Percentiles rank a stretch among this genome's conserved stretches.
Conservation (phyloP, 2,329 filamentous ascomycete species). For the Magnaporthiopsis rhizophila region DNA sequence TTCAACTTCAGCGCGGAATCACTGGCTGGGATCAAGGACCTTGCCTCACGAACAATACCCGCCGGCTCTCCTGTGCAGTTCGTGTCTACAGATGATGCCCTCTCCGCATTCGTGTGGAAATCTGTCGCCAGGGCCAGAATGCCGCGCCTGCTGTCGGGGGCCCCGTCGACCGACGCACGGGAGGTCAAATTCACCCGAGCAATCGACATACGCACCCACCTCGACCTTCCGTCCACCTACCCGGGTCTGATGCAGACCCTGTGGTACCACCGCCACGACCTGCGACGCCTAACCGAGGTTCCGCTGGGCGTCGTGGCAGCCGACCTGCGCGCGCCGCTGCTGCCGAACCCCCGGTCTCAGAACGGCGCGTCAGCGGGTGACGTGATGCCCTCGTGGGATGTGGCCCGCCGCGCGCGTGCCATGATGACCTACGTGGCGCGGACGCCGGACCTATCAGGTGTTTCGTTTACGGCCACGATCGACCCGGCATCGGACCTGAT, state of each 20-base stretch:
- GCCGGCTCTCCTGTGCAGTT: conserved; percentile 17
- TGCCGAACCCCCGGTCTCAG: conserved; percentile 20
- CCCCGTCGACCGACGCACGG: neutral
- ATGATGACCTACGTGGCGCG: conserved; percentile 31
- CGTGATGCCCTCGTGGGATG: neutral
- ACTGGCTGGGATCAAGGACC: conserved; percentile 31
- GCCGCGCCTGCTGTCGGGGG: conserved; percentile 19
- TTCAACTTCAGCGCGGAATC: conserved; percentile 32
- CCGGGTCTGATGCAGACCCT: conserved; percentile 40
- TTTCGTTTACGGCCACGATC: conserved; percentile 27
- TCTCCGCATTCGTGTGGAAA: conserved; percentile 44
- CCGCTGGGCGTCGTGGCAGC: conserved; percentile 21
- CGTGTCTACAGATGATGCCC: conserved; percentile 45
- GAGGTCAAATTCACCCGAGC: conserved; percentile 35
- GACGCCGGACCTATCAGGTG: conserved; percentile 24
- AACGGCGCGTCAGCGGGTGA: neutral
- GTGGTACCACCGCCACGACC: conserved; percentile 27
- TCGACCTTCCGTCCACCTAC: conserved; percentile 35
- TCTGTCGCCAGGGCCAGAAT: conserved; percentile 31
- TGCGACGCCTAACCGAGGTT: conserved; percentile 15
- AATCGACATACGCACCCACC: conserved; percentile 35
- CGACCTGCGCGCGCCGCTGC: conserved; percentile 29
- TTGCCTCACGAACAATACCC: conserved; percentile 20
- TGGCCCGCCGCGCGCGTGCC: conserved; percentile 23
- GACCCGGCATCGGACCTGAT: conserved; percentile 35